A percentile compares a stretch with the other conserved stretches of the same genome.
Evolutionary conservation across 257 asterid genomes (phyloP).

Genomic region (Scutellaria galericulata): DNA sequence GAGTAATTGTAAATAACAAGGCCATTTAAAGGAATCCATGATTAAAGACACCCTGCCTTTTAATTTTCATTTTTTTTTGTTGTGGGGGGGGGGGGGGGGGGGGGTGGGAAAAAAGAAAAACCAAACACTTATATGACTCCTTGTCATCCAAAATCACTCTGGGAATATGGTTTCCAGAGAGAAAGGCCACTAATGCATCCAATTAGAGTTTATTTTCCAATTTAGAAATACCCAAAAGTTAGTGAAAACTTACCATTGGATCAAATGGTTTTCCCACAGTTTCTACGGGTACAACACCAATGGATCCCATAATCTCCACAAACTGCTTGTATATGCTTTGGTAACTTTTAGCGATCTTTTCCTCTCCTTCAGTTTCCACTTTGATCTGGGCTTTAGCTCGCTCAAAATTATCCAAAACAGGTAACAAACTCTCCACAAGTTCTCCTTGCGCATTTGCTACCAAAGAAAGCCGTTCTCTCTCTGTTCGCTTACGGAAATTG

Average conservation of each 20-base stretch:
- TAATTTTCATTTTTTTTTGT: neutral
- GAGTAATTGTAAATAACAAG: conserved; percentile 42
- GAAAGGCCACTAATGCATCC: conserved; percentile 18
- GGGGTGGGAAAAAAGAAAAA: too few species aligned
- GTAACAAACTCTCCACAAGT: conserved; percentile 69
- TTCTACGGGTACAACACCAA: conserved; percentile 71
- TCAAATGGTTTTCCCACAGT: conserved; percentile 73
- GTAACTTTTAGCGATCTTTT: conserved; percentile 69
- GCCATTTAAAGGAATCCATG: conserved; percentile 24
- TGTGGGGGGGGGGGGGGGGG: too few species aligned
- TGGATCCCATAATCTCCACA: conserved; percentile 72
- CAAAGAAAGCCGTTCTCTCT: conserved; percentile 67
- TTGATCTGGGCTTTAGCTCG: conserved; percentile 80
- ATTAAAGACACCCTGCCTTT: conserved; percentile 6
- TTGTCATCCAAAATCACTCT: conserved; percentile 9
- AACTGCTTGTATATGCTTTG: conserved; percentile 82
- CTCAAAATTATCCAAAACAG: conserved; percentile 87
- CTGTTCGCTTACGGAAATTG: conserved; percentile 81
- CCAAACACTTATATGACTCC: neutral
- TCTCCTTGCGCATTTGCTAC: conserved; percentile 81
- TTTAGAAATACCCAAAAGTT: conserved; percentile 6
- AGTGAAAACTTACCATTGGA: conserved; percentile 63
- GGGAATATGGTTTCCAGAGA: conserved; percentile 1
- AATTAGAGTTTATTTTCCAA: conserved; percentile 13
- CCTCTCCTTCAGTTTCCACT: conserved; percentile 81